phyloP scores from a whole-genome alignment of 495 filamentous ascomycete species.

The Hyaloscypha bicolor region DNA sequence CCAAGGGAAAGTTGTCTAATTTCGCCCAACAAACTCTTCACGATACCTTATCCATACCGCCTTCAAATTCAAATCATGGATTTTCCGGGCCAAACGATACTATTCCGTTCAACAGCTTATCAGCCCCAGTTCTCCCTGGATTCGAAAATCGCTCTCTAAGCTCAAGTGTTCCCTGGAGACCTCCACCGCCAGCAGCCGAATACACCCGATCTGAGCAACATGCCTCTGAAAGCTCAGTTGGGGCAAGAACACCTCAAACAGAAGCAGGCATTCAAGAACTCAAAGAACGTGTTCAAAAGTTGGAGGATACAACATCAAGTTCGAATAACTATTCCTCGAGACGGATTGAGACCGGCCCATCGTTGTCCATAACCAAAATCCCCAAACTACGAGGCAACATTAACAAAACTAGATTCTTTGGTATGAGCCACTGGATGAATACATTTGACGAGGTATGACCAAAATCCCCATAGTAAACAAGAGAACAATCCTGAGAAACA shows the following conservation, averaged over 20 bases:
- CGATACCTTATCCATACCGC: not conserved
- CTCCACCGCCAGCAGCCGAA: not conserved
- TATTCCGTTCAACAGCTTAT: not conserved
- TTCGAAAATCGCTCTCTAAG: not conserved
- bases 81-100: not conserved
- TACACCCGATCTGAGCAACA: not conserved
- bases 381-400: slow-evolving; percentile 28
- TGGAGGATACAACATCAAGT: slow-evolving; percentile 12
- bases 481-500: not conserved
- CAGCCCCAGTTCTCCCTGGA: not conserved
- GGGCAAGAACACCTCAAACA: not conserved
- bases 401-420: slow-evolving; percentile 44
- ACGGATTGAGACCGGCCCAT: not conserved
- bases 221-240: not conserved
- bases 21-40: not conserved
- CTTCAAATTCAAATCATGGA: not conserved
- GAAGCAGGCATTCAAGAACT: slow-evolving; percentile 18
- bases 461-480: not conserved
- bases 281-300: slow-evolving; percentile 26
- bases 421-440: slow-evolving; percentile 47
- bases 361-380: not conserved
- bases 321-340: slow-evolving; percentile 3
- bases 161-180: not conserved
- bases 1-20: not conserved
- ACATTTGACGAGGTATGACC: slow-evolving; percentile 41